These are phyloP conservation scores for Tilletiaria anomala DNA, from an alignment of 1,284 basidiomycete genomes.

Conservation along the genomic window DNA sequence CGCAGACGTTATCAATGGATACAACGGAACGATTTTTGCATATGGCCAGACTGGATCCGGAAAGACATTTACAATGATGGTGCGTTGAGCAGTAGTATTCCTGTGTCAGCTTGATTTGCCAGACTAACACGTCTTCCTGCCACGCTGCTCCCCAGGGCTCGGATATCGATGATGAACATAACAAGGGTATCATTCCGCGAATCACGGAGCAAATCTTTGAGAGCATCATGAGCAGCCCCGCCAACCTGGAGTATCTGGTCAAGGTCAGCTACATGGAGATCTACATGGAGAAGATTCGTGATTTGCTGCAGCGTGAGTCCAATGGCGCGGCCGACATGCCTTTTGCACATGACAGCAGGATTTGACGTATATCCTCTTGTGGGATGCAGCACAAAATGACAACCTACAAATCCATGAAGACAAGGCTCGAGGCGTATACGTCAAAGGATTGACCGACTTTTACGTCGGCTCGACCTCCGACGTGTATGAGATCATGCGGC, in stretches of 20 bases:
- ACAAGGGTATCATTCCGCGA: constrained; percentile 88
- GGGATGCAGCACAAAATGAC: constrained; percentile 75
- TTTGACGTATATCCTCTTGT: background rate
- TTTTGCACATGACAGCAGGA: background rate
- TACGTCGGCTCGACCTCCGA: constrained; percentile 68
- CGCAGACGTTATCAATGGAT: constrained; percentile 90
- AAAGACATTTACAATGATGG: constrained; percentile 43
- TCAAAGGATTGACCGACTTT: constrained; percentile 93
- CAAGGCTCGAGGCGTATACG: constrained; percentile 92
- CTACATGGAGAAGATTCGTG: constrained; percentile 90
- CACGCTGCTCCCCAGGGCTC: constrained; percentile 53
- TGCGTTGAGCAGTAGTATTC: constrained; percentile 1
- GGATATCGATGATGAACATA: constrained; percentile 66
- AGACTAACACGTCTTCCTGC: background rate
- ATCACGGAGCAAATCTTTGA: constrained; percentile 99
- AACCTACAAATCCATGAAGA: constrained; percentile 98
- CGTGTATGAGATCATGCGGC: constrained; percentile 97
- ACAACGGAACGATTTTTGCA: constrained; percentile 79
- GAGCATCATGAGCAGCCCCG: constrained; percentile 86
- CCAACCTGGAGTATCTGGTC: constrained; percentile 91
- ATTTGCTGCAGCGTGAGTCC: constrained; percentile 79
- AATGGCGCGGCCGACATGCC: background rate
- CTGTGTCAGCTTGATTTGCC: background rate
- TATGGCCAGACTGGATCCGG: constrained; percentile 84
- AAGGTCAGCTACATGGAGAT: constrained; percentile 99